A percentile compares a stretch with the other conserved stretches of the same genome.
These are phyloP conservation scores for Colletotrichum falcatum DNA, from an alignment of 2,329 filamentous ascomycete genomes.

Conservation along the genomic window DNA sequence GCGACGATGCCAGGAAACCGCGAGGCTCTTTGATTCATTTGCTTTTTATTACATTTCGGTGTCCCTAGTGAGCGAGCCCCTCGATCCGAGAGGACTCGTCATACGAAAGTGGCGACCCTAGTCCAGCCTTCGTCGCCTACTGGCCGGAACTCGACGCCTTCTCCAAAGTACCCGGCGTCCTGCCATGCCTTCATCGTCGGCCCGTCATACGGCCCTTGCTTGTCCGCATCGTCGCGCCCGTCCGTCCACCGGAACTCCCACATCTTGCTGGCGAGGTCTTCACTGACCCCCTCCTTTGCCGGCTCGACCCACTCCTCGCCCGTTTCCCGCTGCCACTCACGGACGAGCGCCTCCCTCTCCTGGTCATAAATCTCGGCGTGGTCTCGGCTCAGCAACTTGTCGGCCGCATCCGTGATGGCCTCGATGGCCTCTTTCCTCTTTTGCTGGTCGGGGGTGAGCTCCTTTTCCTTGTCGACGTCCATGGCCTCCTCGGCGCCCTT, in stretches of 20 bases:
- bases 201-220: slow-evolving; percentile 89
- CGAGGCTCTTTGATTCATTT: slow-evolving; percentile 32
- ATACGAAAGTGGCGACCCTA: slow-evolving; percentile 60
- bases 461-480: slow-evolving; percentile 73
- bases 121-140: slow-evolving; percentile 69
- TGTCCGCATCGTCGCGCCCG: slow-evolving; percentile 80
- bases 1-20: slow-evolving; percentile 34
- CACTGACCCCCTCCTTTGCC: slow-evolving; percentile 49
- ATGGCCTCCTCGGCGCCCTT: slow-evolving; percentile 68
- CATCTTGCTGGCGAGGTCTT: slow-evolving; percentile 53
- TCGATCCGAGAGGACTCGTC: neutral
- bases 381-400: slow-evolving; percentile 85
- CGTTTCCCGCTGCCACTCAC: slow-evolving; percentile 86
- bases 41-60: neutral
- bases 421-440: slow-evolving; percentile 81
- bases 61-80: neutral
- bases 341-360: slow-evolving; percentile 84
- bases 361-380: slow-evolving; percentile 92
- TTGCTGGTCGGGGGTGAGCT: slow-evolving; percentile 76
- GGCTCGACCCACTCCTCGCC: slow-evolving; percentile 83
- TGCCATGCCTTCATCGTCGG: slow-evolving; percentile 92
- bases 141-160: slow-evolving; percentile 83
- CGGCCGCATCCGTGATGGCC: slow-evolving; percentile 88
- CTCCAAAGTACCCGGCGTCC: slow-evolving; percentile 90
- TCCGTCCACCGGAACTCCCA: slow-evolving; percentile 98